These are phyloP conservation scores for Uronychia setigera DNA, from an alignment of 73 alveolate genomes.

Conservation along the genomic window DNA sequence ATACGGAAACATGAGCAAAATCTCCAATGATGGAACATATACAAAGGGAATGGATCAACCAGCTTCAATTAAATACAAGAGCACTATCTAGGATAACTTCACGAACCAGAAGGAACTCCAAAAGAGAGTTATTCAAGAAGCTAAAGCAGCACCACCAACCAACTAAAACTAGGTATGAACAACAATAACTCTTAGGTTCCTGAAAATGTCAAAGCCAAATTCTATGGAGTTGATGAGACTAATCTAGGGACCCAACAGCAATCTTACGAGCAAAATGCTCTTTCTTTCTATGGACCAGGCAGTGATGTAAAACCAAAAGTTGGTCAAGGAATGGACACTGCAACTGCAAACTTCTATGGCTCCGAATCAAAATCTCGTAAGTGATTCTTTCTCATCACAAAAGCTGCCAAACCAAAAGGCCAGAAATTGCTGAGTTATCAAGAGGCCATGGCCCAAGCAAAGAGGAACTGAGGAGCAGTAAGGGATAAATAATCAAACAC, in stretches of 20 bases:
- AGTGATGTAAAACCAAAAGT: not conserved
- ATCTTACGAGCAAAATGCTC: slow-evolving; percentile 10
- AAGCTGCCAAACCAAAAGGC: too few relatives aligned
- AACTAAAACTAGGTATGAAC: not conserved
- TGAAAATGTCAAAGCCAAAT: slow-evolving; percentile 63
- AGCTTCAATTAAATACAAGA: slow-evolving; percentile 50
- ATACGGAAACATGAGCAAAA: slow-evolving; percentile 76
- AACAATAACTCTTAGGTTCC: slow-evolving; percentile 52
- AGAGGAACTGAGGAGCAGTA: too few relatives aligned
- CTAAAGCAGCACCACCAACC: not conserved
- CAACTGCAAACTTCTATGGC: not conserved
- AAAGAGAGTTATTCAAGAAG: not conserved
- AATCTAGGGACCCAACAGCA: not conserved
- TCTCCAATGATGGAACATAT: slow-evolving; percentile 40
- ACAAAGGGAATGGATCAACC: slow-evolving; percentile 63
- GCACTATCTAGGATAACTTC: slow-evolving; percentile 21
- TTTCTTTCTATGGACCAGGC: slow-evolving; percentile 26
- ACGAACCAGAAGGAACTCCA: slow-evolving; percentile 5
- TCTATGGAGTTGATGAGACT: slow-evolving; percentile 62
- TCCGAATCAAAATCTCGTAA: not conserved
- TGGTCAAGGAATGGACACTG: not conserved
- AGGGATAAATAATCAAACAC: too few relatives aligned
- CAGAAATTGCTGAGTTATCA: too few relatives aligned
- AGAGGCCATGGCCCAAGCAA: too few relatives aligned
- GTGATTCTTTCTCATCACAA: too few relatives aligned